A percentile compares a stretch with the other conserved stretches of the same genome.
phyloP scores from a whole-genome alignment of 495 filamentous ascomycete genomes.

The Acidomyces sp. region DNA sequence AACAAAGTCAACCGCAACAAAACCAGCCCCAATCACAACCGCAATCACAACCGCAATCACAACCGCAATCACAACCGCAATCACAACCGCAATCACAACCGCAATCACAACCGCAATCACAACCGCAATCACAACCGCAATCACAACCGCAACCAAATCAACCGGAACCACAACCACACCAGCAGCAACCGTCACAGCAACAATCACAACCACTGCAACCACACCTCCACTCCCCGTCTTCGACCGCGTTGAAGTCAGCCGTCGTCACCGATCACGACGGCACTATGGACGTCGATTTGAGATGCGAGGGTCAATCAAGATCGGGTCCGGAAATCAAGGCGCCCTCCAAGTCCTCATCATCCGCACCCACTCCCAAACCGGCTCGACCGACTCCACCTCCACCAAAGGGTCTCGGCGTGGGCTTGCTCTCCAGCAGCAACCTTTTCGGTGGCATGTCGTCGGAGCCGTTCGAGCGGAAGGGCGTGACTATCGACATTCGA shows the following conservation, averaged over 20 bases:
- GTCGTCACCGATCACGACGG: conserved; percentile 7
- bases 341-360: conserved; percentile 36
- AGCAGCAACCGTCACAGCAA: neutral
- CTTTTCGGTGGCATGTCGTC: conserved; percentile 41
- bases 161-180: neutral
- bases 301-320: conserved; percentile 2
- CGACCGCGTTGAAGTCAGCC: neutral
- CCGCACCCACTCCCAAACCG: conserved; percentile 45
- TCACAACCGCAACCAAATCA: neutral
- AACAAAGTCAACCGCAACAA: neutral
- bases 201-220: neutral
- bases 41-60: neutral
- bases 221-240: neutral
- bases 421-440: conserved; percentile 48
- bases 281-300: conserved; percentile 15
- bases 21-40: neutral
- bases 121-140: neutral
- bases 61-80: neutral
- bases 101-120: neutral
- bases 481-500: conserved; percentile 72
- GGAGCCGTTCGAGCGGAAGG: conserved; percentile 37
- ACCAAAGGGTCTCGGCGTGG: conserved; percentile 49
- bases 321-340: conserved; percentile 1
- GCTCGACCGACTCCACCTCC: conserved; percentile 38
- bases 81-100: neutral